phyloP scores from a whole-genome alignment of 257 asterid genomes.

The Solanum virginianum region DNA sequence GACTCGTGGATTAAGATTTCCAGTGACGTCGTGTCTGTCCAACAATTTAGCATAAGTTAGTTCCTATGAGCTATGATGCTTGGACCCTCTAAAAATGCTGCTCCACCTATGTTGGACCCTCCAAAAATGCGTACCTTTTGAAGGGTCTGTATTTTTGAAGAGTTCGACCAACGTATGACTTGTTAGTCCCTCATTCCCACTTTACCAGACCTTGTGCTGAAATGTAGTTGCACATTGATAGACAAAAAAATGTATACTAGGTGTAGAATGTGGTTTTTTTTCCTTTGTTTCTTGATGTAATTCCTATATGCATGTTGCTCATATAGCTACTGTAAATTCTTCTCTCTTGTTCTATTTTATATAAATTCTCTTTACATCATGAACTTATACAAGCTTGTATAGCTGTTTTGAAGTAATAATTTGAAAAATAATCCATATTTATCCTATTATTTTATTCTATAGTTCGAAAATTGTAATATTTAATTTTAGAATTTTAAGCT shows the following conservation, averaged over 20 bases:
- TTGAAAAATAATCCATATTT: not conserved
- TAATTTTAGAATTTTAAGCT: too few species aligned
- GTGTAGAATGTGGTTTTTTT: not conserved
- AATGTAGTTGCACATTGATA: not conserved
- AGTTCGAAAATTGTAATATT: too few species aligned
- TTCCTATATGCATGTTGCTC: not conserved
- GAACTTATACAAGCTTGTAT: not conserved
- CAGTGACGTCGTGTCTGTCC: slow-evolving; percentile 38
- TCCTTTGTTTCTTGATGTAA: not conserved
- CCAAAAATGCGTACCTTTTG: not conserved
- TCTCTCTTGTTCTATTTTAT: not conserved
- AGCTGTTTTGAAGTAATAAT: not conserved
- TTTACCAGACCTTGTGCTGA: not conserved
- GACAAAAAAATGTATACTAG: not conserved
- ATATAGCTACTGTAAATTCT: not conserved
- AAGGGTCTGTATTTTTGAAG: not conserved
- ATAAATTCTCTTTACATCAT: not conserved
- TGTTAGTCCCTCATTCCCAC: not conserved
- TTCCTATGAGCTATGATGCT: not conserved
- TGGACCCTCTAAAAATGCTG: not conserved
- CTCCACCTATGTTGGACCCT: not conserved
- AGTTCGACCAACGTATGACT: not conserved
- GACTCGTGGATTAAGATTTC: slow-evolving; percentile 49
- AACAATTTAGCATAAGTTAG: slow-evolving; percentile 13
- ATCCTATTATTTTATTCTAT: not conserved